Evolutionary conservation across 2,329 filamentous ascomycete species (phyloP).

Genomic region (Allantophomopsis cytisporea): DNA sequence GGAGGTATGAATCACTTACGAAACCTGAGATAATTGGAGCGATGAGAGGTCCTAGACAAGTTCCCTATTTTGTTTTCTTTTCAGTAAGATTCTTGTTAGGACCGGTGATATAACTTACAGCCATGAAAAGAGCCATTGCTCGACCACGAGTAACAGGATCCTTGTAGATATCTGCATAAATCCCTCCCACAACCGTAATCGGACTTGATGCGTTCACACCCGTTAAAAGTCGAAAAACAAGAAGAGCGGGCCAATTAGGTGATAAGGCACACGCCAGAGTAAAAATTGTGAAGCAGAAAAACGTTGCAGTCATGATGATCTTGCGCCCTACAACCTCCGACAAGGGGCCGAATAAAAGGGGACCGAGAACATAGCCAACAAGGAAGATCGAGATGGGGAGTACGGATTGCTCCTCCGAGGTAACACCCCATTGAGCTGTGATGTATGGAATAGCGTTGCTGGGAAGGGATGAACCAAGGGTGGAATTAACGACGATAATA

Average conservation of each 20-base stretch:
- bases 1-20: conserved; percentile 32
- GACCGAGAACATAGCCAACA: conserved; percentile 43
- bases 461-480: conserved; percentile 50
- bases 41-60: conserved; percentile 47
- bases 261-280: conserved; percentile 50
- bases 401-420: conserved; percentile 22
- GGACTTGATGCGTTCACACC: conserved; percentile 43
- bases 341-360: conserved; percentile 49
- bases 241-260: conserved; percentile 44
- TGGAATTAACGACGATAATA: conserved; percentile 51
- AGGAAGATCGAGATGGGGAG: conserved; percentile 51
- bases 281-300: conserved; percentile 54
- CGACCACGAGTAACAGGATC: conserved; percentile 40
- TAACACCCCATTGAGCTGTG: conserved; percentile 39
- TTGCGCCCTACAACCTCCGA: conserved; percentile 51
- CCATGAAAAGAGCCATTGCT: conserved; percentile 51
- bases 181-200: conserved; percentile 47
- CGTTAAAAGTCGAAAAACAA: conserved; percentile 48
- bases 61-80: conserved; percentile 33
- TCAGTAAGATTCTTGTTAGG: conserved; percentile 1
- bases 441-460: conserved; percentile 49
- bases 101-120: conserved; percentile 22
- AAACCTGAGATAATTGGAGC: conserved; percentile 49
- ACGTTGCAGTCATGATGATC: conserved; percentile 46
- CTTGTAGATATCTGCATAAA: conserved; percentile 53